Evolutionary conservation across 805 yeast species (phyloP), one percentile per base, ranked within the genome.

Genomic region (Pichia thaimueangensis): DNA sequence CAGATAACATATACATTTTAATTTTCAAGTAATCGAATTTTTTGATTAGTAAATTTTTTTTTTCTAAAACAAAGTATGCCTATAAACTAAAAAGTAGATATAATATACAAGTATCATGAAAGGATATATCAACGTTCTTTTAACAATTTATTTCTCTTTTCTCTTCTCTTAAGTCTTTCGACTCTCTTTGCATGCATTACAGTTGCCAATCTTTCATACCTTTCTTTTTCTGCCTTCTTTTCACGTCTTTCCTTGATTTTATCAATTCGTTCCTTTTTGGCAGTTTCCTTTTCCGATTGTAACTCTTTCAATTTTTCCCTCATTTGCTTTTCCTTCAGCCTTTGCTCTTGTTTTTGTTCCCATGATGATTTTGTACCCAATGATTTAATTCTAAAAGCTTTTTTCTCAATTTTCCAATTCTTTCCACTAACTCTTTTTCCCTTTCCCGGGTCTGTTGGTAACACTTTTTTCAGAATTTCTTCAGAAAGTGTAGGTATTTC

Each of bases 141-240:
- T 60, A 89, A 78, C 56, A 88, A 69, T 68, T 91, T 91, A 69
- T 89, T 91, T 67, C 97, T 81, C 82, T 91, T 91, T 60, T 91
- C 98, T 59, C 83, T 80, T 69, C 83, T 81, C 67, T 84, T 81
- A 67, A 91, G 61, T 65, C 98, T 77, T 50, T 88, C 97, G 31
- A 88, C 85, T 69, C 79, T 84, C 80, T 88, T 89, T 33, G 83
- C 83, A 59, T 87, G 91, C 95, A 91, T 86, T 64, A 83, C 86
- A 43, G 76, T 73, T 11, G 95, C 93, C 59, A 91, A 60, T 57
- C 70, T 71, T 56, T 84, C 95, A 58, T 80, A 86, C 55, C 98
- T 76, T 60, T 91, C 97, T 63, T 78, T 78, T 63, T 91, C 98
- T 45, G 75, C 96, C 69, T 82, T 83, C 61, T 78, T 76, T 53